phyloP scores from a whole-genome alignment of 371 early-diverging fungal genomes.

The Mucor plumbeus region DNA sequence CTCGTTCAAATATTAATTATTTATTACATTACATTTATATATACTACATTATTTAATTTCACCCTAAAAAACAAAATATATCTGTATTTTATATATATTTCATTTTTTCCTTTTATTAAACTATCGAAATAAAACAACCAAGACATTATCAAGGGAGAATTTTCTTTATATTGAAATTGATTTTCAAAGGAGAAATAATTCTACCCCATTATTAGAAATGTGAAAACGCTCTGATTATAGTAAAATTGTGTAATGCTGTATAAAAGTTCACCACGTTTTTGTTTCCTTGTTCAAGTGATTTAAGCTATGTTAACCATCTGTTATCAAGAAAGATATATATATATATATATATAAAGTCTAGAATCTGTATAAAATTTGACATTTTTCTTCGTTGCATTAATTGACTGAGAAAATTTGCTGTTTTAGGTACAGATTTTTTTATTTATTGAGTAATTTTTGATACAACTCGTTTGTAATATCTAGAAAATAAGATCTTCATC shows the following conservation, averaged over 20 bases:
- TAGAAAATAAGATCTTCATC: slow-evolving; percentile 67
- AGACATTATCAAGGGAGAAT: background rate
- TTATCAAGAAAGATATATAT: no score
- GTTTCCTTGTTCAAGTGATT: background rate
- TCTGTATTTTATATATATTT: background rate
- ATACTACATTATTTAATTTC: background rate
- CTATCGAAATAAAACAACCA: background rate
- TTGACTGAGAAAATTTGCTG: background rate
- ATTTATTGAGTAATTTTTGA: background rate
- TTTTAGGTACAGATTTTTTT: background rate
- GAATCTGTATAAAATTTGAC: background rate
- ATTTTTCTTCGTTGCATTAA: background rate
- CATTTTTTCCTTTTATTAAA: background rate
- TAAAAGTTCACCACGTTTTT: background rate
- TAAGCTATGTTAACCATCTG: no score
- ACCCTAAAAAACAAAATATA: background rate
- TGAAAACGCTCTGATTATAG: background rate
- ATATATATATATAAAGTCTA: background rate
- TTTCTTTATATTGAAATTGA: background rate
- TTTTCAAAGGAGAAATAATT: background rate
- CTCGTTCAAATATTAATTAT: background rate
- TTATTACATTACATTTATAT: slow-evolving; percentile 4
- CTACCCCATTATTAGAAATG: slow-evolving; percentile 1
- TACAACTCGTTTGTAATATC: background rate
- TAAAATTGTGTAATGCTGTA: background rate